A percentile compares a stretch with the other conserved stretches of the same genome.
phyloP scores from a whole-genome alignment of 768 basidiomycete genomes.

The Russula brevipes region DNA sequence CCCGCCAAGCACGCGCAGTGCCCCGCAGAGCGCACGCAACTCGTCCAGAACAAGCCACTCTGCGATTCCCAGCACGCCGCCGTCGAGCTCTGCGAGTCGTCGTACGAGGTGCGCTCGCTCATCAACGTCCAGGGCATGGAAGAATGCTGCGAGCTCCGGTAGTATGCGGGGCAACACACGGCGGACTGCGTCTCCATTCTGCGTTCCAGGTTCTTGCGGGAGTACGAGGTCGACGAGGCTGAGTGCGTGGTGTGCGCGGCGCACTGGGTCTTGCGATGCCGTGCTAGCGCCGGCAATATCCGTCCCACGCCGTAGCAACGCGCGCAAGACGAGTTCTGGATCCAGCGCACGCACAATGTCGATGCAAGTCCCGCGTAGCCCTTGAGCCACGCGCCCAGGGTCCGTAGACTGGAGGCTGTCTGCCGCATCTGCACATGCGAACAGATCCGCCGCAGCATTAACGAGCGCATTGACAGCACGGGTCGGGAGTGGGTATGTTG shows the following conservation, averaged over 20 bases:
- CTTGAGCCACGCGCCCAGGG: constrained; percentile 40
- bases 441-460: constrained; percentile 46
- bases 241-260: constrained; percentile 52
- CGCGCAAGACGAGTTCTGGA: constrained; percentile 49
- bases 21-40: constrained; percentile 55
- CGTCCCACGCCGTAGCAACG: constrained; percentile 49
- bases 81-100: constrained; percentile 53
- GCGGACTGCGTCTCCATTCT: constrained; percentile 39
- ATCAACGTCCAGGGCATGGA: constrained; percentile 51
- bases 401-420: constrained; percentile 38
- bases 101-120: constrained; percentile 45
- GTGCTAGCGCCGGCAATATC: constrained; percentile 27
- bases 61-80: constrained; percentile 50
- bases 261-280: constrained; percentile 47
- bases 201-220: constrained; percentile 33
- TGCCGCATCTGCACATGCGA: constrained; percentile 48
- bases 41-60: constrained; percentile 71
- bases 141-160: constrained; percentile 50
- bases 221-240: constrained; percentile 54
- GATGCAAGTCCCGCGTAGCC: constrained; percentile 47
- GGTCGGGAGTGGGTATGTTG: constrained; percentile 45
- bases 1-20: constrained; percentile 41
- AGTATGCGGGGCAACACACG: constrained; percentile 54
- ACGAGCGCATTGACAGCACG: constrained; percentile 46
- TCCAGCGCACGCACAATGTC: constrained; percentile 44